phyloP scores from a whole-genome alignment of 441 rosid species.

The Erysimum cheiri region DNA sequence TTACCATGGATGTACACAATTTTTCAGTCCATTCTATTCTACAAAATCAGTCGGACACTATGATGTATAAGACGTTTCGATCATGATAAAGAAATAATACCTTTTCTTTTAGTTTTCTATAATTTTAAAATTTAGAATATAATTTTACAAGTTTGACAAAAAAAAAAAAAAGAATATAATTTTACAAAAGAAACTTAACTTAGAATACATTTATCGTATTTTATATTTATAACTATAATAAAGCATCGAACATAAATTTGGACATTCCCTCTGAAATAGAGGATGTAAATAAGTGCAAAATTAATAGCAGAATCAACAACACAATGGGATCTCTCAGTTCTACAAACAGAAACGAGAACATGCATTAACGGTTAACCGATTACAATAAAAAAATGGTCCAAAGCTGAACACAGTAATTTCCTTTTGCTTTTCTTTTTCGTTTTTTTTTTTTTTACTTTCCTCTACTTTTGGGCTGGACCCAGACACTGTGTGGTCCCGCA shows the following conservation, averaged over 20 bases:
- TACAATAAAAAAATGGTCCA: constrained; percentile 39
- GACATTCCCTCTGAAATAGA: constrained; percentile 5
- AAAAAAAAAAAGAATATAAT: too few species aligned
- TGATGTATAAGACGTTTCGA: background rate
- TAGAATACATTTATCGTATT: background rate
- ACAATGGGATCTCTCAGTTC: constrained; percentile 14
- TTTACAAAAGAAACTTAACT: background rate
- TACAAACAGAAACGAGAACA: constrained; percentile 15
- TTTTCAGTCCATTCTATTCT: background rate
- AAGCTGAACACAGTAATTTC: constrained; percentile 8
- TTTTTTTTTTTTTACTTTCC: background rate
- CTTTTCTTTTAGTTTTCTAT: background rate
- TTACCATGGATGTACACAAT: background rate
- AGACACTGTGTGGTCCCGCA: constrained; percentile 38
- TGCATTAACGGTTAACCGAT: constrained; percentile 28
- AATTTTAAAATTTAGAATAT: background rate
- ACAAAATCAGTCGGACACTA: background rate
- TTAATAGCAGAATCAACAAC: constrained; percentile 19
- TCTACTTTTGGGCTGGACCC: constrained; percentile 43
- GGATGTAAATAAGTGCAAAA: constrained; percentile 11
- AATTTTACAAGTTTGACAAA: too few species aligned
- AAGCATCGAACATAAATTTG: constrained; percentile 11
- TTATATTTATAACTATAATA: constrained; percentile 1
- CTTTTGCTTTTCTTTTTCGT: constrained; percentile 31
- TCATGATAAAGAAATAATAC: background rate